Evolutionary conservation across 345 rosid species (phyloP), one percentile per base, ranked within the genome.

Genomic region (Euphorbia peplus): DNA sequence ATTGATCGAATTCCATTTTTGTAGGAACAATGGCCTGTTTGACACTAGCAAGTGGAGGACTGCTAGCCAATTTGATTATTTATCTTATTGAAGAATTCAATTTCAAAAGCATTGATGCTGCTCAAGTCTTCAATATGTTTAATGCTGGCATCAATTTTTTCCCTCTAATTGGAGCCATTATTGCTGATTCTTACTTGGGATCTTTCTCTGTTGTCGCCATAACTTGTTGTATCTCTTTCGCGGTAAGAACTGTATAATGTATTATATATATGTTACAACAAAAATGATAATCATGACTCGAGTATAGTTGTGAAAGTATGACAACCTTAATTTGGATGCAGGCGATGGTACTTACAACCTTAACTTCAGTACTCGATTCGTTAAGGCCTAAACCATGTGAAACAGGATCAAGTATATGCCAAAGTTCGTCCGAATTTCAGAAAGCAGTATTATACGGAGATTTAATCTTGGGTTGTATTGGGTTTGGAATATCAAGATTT

Each of bases 1-100:
- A 8, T 8, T 39, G 42, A 39, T 39, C 9, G 5, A 39, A 39
- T 39, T 39, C 9, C 11, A 5, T 39, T 39, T 24, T 42, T 42
- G 60, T 80, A 88, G 90, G 72, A 65, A 64, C 81, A 0, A 16
- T 77, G 14, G 52, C 74, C 56, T 79, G 86, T n/a, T 18, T 82
- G 28, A 78, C 75, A 2, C 48, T 86, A 37, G 83, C 83, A 8
- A 62, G 46, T 22, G 71, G 65, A 2, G 92, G 87, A 56, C 83
- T 82, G 80, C 1, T 15, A 29, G 51, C 75, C 16, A 73, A 81
- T 64, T 9, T 79, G 73, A 69, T 72, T 26, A 78, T 79, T 18
- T 79, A 68, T 57, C 63, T 79, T 8, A 76, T 76, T 25, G 42
- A 53, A 15, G 73, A 79, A 42, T 79, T 76, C 69, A 37, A 72